Conservation (phyloP, 1,284 basidiomycete species). For the Anthracocystis setariae region DNA sequence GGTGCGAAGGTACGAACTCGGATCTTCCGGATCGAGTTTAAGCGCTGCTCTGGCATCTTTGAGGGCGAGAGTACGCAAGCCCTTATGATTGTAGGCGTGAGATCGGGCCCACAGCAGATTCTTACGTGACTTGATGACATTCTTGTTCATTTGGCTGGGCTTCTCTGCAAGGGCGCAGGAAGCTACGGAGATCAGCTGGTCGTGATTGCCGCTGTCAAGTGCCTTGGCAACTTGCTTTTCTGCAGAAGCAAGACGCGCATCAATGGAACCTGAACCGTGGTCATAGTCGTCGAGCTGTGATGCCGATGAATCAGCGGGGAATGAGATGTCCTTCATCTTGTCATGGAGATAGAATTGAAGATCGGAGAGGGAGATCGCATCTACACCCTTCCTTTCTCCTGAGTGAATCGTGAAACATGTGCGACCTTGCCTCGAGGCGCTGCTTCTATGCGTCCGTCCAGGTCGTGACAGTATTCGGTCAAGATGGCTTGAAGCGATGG, state of each 20-base stretch:
- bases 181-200: conserved; percentile 21
- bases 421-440: no score
- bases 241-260: conserved; percentile 11
- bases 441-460: no score
- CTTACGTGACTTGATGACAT: conserved; percentile 31
- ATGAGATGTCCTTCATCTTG: conserved; percentile 4
- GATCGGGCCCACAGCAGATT: conserved; percentile 38
- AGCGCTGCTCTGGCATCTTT: conserved; percentile 33
- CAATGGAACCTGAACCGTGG: background rate
- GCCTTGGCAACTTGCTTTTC: conserved; percentile 20
- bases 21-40: conserved; percentile 32
- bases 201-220: conserved; percentile 11
- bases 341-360: background rate
- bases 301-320: background rate
- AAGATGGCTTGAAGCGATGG: no score
- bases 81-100: conserved; percentile 15
- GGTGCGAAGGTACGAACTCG: conserved; percentile 21
- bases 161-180: conserved; percentile 13
- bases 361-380: no score
- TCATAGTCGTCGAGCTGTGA: background rate
- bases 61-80: conserved; percentile 14
- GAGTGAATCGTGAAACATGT: no score
- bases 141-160: conserved; percentile 5
- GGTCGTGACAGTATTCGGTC: no score
- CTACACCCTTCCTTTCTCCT: no score